A percentile compares a stretch with the other conserved stretches of the same genome.
phyloP scores from a whole-genome alignment of 345 rosid species.

The Moringa oleifera region DNA sequence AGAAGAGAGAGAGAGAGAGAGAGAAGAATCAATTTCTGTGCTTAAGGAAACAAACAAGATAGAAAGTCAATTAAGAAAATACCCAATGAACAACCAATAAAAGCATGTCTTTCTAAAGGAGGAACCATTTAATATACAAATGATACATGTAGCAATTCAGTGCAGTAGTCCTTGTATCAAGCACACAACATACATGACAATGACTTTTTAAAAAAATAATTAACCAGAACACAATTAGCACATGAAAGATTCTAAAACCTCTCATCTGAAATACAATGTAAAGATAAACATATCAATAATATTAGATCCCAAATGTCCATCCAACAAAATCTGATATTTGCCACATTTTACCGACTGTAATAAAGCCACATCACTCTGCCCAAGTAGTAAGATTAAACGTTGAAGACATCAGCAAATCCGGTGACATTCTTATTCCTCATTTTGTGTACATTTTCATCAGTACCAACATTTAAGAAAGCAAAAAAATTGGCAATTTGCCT shows the following conservation, averaged over 20 bases:
- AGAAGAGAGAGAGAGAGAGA: constrained; percentile 4
- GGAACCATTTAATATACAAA: too few species aligned
- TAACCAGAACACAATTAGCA: neutral
- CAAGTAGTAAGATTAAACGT: neutral
- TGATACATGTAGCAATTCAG: too few species aligned
- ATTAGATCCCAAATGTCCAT: too few species aligned
- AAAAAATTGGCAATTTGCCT: constrained; percentile 1
- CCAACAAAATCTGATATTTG: neutral
- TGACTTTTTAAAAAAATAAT: neutral
- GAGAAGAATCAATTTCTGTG: neutral
- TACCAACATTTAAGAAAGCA: neutral
- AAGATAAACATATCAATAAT: too few species aligned
- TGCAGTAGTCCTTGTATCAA: too few species aligned
- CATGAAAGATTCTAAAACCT: constrained; percentile 1
- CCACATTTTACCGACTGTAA: too few species aligned
- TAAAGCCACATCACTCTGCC: neutral
- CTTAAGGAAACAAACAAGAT: neutral
- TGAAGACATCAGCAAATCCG: neutral
- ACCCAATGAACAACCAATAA: neutral
- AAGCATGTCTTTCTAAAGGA: too few species aligned
- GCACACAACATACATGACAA: too few species aligned
- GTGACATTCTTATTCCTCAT: neutral
- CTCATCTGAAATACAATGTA: too few species aligned
- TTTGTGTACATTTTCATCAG: neutral
- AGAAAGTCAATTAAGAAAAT: too few species aligned